Conservation (phyloP, 495 filamentous ascomycete species). For the Aspergillus avenaceus region DNA sequence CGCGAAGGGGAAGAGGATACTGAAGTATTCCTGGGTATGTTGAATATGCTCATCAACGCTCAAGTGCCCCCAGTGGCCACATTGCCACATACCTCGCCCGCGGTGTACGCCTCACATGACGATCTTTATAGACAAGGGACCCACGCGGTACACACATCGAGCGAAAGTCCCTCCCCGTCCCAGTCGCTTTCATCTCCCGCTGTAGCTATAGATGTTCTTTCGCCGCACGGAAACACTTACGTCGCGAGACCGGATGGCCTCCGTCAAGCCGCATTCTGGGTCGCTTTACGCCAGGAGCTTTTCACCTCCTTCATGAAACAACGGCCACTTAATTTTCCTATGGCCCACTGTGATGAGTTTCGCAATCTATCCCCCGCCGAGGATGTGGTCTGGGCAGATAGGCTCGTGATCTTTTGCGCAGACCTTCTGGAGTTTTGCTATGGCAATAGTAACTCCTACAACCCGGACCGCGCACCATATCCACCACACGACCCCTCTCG, state of each 20-base stretch:
- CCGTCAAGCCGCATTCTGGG: conserved; percentile 28
- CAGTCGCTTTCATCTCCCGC: neutral
- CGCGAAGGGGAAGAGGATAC: conserved; percentile 1
- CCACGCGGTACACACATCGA: neutral
- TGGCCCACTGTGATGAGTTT: conserved; percentile 18
- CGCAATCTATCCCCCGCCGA: conserved; percentile 24
- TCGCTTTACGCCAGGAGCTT: conserved; percentile 35
- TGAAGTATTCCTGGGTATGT: conserved; percentile 6
- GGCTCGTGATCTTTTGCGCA: conserved; percentile 27
- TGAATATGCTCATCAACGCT: conserved; percentile 1
- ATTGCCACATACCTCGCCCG: neutral
- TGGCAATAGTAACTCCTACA: neutral
- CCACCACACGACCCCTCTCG: neutral
- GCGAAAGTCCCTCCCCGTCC: neutral
- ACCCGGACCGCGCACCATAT: neutral
- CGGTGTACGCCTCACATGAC: neutral
- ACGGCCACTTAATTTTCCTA: conserved; percentile 21
- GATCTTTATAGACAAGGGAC: neutral
- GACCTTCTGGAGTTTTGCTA: conserved; percentile 20
- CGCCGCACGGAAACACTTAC: neutral
- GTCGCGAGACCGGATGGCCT: conserved; percentile 14
- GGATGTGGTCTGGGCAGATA: conserved; percentile 31
- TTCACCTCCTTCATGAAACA: conserved; percentile 33
- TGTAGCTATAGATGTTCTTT: neutral
- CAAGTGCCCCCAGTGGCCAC: neutral